phyloP scores from a whole-genome alignment of 2,329 filamentous ascomycete genomes.

The Trichoderma polysporum region DNA sequence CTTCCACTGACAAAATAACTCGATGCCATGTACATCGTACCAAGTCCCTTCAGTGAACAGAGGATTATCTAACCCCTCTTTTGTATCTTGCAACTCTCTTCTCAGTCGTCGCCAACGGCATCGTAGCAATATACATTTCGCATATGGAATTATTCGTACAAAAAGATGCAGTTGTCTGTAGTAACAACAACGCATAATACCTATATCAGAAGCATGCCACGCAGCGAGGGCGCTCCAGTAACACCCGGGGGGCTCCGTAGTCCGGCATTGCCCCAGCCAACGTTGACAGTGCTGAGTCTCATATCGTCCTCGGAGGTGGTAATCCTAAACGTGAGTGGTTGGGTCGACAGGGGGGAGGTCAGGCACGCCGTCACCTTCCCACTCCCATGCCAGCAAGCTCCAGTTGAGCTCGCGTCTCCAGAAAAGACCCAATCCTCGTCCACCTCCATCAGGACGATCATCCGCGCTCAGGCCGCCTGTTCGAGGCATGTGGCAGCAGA shows the following conservation, averaged over 20 bases:
- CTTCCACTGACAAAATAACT: slow-evolving; percentile 21
- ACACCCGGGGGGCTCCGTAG: background rate
- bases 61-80: slow-evolving; percentile 54
- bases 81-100: slow-evolving; percentile 37
- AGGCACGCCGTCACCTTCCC: slow-evolving; percentile 51
- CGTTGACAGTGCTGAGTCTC: slow-evolving; percentile 32
- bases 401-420: slow-evolving; percentile 80
- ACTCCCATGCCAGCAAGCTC: slow-evolving; percentile 81
- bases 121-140: slow-evolving; percentile 25
- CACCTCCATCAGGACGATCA: slow-evolving; percentile 56
- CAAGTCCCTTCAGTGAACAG: slow-evolving; percentile 33
- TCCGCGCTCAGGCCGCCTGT: slow-evolving; percentile 85
- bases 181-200: background rate
- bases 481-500: slow-evolving; percentile 72
- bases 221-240: background rate
- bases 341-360: slow-evolving; percentile 44
- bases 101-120: slow-evolving; percentile 27
- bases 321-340: slow-evolving; percentile 52
- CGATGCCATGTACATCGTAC: slow-evolving; percentile 1
- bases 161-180: background rate
- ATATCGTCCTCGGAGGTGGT: slow-evolving; percentile 41
- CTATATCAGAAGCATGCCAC: background rate
- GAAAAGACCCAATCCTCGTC: slow-evolving; percentile 65
- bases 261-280: slow-evolving; percentile 8
- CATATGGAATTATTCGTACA: background rate